Conservation (phyloP, 768 basidiomycete genomes). For the Mrakia blollopis region DNA sequence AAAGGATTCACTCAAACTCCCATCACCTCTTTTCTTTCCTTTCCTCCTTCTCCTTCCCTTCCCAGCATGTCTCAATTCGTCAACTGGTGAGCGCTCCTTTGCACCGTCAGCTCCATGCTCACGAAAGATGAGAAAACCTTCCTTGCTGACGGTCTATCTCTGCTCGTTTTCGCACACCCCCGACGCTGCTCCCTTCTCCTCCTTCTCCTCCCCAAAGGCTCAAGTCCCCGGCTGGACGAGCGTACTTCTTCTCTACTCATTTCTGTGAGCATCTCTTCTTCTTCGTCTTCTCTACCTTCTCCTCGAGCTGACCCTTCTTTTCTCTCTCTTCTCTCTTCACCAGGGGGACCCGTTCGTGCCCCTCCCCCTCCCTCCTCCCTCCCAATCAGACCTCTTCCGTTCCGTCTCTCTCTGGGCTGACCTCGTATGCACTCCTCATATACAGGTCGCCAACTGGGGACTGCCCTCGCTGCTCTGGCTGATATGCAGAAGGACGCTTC, state of each 20-base stretch:
- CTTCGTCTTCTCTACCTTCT: background rate
- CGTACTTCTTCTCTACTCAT: constrained; percentile 33
- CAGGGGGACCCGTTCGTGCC: constrained; percentile 16
- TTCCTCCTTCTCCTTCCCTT: background rate
- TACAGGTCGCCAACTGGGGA: constrained; percentile 95
- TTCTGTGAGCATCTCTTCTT: constrained; percentile 24
- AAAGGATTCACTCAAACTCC: background rate
- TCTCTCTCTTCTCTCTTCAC: background rate
- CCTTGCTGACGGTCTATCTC: background rate
- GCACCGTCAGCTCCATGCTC: background rate
- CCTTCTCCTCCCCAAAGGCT: constrained; percentile 1
- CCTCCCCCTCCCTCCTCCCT: background rate
- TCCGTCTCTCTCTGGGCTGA: background rate
- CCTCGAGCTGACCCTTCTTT: background rate
- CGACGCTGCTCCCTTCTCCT: background rate
- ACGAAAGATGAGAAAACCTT: background rate
- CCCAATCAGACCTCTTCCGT: background rate
- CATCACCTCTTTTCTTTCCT: background rate
- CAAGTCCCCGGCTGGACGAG: constrained; percentile 30
- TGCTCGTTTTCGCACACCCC: background rate
- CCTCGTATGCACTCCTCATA: background rate
- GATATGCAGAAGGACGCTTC: constrained; percentile 92
- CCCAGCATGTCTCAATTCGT: constrained; percentile 28
- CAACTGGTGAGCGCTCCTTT: constrained; percentile 23
- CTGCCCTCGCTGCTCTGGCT: constrained; percentile 87